These are phyloP conservation scores for Rhizopogon salebrosus DNA, from an alignment of 768 basidiomycete species.

Conservation along the genomic window DNA sequence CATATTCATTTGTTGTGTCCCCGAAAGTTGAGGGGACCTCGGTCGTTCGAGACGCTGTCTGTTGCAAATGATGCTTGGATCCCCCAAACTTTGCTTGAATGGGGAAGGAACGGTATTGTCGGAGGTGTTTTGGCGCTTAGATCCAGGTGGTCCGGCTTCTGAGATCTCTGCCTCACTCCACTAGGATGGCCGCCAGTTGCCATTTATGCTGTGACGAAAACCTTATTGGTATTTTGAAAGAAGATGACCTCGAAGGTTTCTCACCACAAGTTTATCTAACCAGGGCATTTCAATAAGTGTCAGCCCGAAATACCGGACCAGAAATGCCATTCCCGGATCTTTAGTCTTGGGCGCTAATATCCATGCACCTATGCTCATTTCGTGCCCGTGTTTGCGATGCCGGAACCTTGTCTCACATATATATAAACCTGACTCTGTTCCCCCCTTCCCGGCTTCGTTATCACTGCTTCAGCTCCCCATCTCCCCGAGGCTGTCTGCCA, in stretches of 20 bases:
- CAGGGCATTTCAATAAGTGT: slow-evolving; percentile 28
- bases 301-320: slow-evolving; percentile 21
- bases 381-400: slow-evolving; percentile 14
- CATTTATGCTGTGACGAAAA: slow-evolving; percentile 33
- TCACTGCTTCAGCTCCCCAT: slow-evolving; percentile 8
- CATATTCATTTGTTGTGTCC: too few relatives aligned
- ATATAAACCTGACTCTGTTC: slow-evolving; percentile 28
- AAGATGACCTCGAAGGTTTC: slow-evolving; percentile 8
- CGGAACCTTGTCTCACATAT: slow-evolving; percentile 21
- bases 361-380: slow-evolving; percentile 12
- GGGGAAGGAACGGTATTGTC: not conserved
- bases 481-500: slow-evolving; percentile 7
- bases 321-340: slow-evolving; percentile 43
- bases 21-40: slow-evolving; percentile 4
- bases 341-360: slow-evolving; percentile 24
- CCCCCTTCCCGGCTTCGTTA: slow-evolving; percentile 14
- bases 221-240: slow-evolving; percentile 14
- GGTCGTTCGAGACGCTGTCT: not conserved
- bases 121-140: slow-evolving; percentile 12
- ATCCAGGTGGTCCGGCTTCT: slow-evolving; percentile 10
- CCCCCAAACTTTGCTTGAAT: not conserved
- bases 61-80: not conserved
- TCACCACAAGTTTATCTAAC: slow-evolving; percentile 19
- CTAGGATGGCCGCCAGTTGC: slow-evolving; percentile 42
- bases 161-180: slow-evolving; percentile 43